phyloP scores from a whole-genome alignment of 2,329 filamentous ascomycete species.

The Penicillium crustosum region DNA sequence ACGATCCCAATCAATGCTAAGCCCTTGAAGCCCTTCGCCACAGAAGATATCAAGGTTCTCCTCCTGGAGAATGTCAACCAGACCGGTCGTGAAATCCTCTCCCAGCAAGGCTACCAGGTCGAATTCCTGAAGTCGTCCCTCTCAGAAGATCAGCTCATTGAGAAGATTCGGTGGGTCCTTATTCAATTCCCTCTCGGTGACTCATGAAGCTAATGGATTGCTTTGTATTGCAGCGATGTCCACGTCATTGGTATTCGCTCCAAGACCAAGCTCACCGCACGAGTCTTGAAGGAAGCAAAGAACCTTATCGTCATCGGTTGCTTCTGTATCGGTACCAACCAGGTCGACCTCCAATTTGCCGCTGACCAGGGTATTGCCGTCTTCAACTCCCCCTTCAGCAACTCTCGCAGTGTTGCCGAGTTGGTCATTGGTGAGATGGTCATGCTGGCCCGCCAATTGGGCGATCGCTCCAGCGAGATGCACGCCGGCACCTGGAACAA shows the following conservation, averaged over 20 bases:
- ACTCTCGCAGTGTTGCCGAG: conserved; percentile 95
- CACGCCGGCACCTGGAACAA: conserved; percentile 97
- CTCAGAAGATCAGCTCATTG: conserved; percentile 88
- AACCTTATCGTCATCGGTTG: conserved; percentile 95
- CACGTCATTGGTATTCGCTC: conserved; percentile 98
- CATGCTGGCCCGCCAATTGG: conserved; percentile 81
- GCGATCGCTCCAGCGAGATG: conserved; percentile 90
- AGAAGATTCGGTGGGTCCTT: conserved; percentile 80
- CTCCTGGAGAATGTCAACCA: conserved; percentile 95
- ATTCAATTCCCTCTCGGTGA: background rate
- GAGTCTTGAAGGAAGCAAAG: conserved; percentile 82
- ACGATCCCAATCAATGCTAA: conserved; percentile 57
- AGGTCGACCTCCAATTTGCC: conserved; percentile 47
- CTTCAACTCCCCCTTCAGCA: conserved; percentile 98
- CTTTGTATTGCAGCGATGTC: conserved; percentile 63
- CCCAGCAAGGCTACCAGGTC: conserved; percentile 89
- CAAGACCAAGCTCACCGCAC: conserved; percentile 89
- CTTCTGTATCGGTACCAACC: conserved; percentile 94
- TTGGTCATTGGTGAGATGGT: conserved; percentile 95
- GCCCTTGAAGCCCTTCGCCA: conserved; percentile 91
- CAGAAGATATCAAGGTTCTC: conserved; percentile 93
- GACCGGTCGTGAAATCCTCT: conserved; percentile 80
- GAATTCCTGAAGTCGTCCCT: conserved; percentile 86
- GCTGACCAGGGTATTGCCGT: conserved; percentile 74
- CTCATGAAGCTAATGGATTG: conserved; percentile 1